phyloP scores from a whole-genome alignment of 345 rosid species.

The Kernera saxatilis region DNA sequence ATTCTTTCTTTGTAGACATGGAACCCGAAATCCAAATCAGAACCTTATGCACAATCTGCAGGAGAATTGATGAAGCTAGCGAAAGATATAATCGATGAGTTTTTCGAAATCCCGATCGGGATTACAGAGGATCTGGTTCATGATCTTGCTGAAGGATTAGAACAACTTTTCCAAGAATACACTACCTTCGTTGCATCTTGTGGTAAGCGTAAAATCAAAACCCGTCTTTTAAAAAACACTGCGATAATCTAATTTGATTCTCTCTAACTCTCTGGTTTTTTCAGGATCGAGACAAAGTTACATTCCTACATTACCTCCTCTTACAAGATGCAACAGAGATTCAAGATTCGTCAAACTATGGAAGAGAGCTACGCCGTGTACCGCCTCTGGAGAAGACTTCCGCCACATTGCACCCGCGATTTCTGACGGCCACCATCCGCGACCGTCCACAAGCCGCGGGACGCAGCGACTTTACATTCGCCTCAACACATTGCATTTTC shows the following conservation, averaged over 20 bases:
- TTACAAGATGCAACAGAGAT: slow-evolving; percentile 76
- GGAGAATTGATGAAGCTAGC: slow-evolving; percentile 61
- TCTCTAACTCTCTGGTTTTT: background rate
- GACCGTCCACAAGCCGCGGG: slow-evolving; percentile 87
- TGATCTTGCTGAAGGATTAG: slow-evolving; percentile 70
- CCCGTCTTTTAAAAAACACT: background rate
- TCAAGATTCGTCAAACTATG: slow-evolving; percentile 61
- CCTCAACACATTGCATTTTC: slow-evolving; percentile 76
- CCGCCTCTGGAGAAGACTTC: slow-evolving; percentile 28
- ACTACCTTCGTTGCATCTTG: slow-evolving; percentile 70
- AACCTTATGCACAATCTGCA: slow-evolving; percentile 76
- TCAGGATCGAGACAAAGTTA: slow-evolving; percentile 80
- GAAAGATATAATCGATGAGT: slow-evolving; percentile 62
- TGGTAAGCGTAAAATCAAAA: slow-evolving; percentile 38
- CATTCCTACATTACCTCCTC: slow-evolving; percentile 75
- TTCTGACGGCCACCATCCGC: slow-evolving; percentile 54
- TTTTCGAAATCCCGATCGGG: slow-evolving; percentile 79
- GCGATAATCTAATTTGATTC: background rate
- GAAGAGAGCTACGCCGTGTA: slow-evolving; percentile 73
- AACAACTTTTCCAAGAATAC: slow-evolving; percentile 62
- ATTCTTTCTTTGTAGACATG: slow-evolving; percentile 51
- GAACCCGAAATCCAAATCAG: slow-evolving; percentile 92
- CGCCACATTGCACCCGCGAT: background rate
- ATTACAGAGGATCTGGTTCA: slow-evolving; percentile 65
- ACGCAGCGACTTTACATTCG: slow-evolving; percentile 87